Evolutionary conservation across 352 stramenopile genomes (phyloP), one percentile per base, ranked within the genome.

Genomic region (Globisporangium carolinianum): DNA sequence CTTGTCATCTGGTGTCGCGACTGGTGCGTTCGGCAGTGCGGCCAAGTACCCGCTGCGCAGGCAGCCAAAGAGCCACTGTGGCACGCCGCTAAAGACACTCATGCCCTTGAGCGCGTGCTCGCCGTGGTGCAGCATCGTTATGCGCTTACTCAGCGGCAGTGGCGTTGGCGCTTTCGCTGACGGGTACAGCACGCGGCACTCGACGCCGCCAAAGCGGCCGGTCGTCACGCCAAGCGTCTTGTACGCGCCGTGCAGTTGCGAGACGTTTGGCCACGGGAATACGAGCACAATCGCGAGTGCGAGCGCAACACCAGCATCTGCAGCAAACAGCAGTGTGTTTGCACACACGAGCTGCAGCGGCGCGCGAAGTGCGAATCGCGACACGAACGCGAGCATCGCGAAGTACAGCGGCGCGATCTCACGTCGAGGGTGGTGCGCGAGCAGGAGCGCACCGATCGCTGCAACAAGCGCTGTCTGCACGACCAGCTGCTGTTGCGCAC

Each of bases 111-210:
- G 63, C 42, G 86, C 50, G 57, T 89, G 79, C 54, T 70, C 45
- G 43, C 79, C 79, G 55, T 89, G 72, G 55, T 85, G 72, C 18
- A 83, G 18, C 43, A 86, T 79, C 3, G 51, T 59, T 5, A 68
- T 62, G 36, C 60, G 63, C 52, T 62, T 42, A 8, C 50, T 58
- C 0, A 53, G 36, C 4, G 39, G 24, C n/a, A 62, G 9, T 5
- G 6, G n/a, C 12, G 45, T 56, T 35, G 57, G 24, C 3, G 54
- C 48, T 38, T 53, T 55, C 7, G 63, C 55, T n/a, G 75, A 73
- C 43, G 78, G 78, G 59, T 89, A 89, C 51, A 89, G 80, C 15
- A 89, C 68, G 48, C 79, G 79, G 58, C 74, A 87, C 54, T 89
- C 79, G 60, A 87, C 61, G 47, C 66, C 73, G 4, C 69, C 67